Base-by-base conservation (phyloP, 179 eudicot genomes). In the Corrigiola litoralis region DNA sequence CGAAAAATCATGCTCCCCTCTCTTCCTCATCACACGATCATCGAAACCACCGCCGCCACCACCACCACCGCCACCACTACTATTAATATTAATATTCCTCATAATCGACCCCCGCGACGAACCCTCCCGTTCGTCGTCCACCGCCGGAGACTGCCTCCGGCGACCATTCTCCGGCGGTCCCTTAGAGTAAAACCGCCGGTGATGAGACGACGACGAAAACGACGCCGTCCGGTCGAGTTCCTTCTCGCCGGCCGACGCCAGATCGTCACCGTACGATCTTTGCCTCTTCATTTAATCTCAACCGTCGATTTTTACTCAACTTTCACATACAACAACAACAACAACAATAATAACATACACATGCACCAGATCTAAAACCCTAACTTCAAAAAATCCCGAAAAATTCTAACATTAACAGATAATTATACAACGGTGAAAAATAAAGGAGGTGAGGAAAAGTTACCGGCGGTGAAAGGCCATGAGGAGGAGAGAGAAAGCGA, bases 1-100 rank as follows among this genome's bases (percentile, higher is more conserved):
- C n/a, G n/a, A n/a, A n/a, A n/a, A n/a, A 68, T 85, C 92, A 73
- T 82, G 83, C 77, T 86, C 92, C 2, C 84, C 12, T 10, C 95
- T 70, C 79, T 88, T 88, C 85, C 89, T 76, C 14, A 69, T 41
- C 47, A 72, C 74, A 67, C 79, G 60, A 33, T 74, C 79, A 56
- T 84, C 94, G 51, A 80, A 84, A 55, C 77, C 23, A 72, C 38
- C 36, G 77, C 49, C 72, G 69, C 68, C 73, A 69, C 37, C 25
- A 40, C 17, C 61, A 63, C 54, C 31, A 63, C 55, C 11, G 56
- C 70, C 2, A 41, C 29, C 16, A 40, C 16, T 59, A 56, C 4
- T 17, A 33, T 49, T 51, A 57, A 2, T 34, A 34, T 33, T 59
- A 18, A 50, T 56, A 46, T 55, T 72, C 67, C 68, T 67, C 57